Conservation (phyloP, 352 stramenopile genomes). For the Globisporangium okanoganense region DNA sequence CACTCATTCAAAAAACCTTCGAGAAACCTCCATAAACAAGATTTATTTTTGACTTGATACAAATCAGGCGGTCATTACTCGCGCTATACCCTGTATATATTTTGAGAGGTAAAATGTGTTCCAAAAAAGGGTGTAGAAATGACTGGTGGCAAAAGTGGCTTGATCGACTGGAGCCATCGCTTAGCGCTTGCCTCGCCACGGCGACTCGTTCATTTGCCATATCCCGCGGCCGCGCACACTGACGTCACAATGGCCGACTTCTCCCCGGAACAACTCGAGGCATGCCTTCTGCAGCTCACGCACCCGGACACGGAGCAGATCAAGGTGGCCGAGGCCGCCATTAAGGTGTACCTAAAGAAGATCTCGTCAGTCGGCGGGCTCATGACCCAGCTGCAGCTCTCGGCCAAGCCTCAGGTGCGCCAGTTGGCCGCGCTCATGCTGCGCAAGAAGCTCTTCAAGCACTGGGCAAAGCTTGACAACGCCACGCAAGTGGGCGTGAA, state of each 20-base stretch:
- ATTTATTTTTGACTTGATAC: too few species aligned
- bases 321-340: conserved; percentile 89
- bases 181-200: not conserved
- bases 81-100: too few species aligned
- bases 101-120: too few species aligned
- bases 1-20: too few species aligned
- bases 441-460: conserved; percentile 92
- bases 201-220: conserved; percentile 15
- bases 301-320: conserved; percentile 94
- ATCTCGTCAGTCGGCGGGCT: conserved; percentile 79
- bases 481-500: conserved; percentile 80
- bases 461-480: conserved; percentile 90
- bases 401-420: conserved; percentile 74
- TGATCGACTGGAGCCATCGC: conserved; percentile 3
- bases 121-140: too few species aligned
- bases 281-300: conserved; percentile 88
- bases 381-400: conserved; percentile 88
- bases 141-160: too few species aligned
- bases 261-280: conserved; percentile 78
- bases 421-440: conserved; percentile 93
- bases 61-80: too few species aligned
- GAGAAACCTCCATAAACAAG: too few species aligned
- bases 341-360: conserved; percentile 94
- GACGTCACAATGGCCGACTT: conserved; percentile 65
- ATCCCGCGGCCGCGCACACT: conserved; percentile 15